Conservation (phyloP, 2,329 filamentous ascomycete species). For the Ophiostoma quercus region DNA sequence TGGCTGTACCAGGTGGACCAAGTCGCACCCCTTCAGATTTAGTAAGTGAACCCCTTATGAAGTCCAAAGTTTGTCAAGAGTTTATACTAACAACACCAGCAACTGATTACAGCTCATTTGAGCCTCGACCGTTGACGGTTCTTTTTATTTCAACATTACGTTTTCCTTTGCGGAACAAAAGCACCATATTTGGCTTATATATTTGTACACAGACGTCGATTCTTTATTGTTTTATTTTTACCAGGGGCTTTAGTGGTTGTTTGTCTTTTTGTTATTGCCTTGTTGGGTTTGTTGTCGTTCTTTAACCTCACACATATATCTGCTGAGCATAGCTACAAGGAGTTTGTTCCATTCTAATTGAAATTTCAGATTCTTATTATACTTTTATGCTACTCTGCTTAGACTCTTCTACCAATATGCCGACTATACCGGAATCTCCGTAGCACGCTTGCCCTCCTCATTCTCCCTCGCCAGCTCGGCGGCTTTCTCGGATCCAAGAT, state of each 20-base stretch:
- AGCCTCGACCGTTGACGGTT: not conserved
- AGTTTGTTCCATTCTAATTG: not conserved
- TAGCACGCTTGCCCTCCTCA: not conserved
- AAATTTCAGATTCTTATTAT: too few relatives aligned
- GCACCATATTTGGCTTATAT: not conserved
- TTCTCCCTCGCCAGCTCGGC: not conserved
- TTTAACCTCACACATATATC: not conserved
- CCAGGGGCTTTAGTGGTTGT: not conserved
- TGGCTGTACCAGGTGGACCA: conserved; percentile 97
- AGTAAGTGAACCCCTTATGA: conserved; percentile 36
- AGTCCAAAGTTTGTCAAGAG: not conserved
- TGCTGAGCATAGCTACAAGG: not conserved
- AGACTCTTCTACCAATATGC: not conserved
- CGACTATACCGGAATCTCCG: not conserved
- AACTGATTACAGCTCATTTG: not conserved
- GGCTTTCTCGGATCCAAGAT: not conserved
- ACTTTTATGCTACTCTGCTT: not conserved
- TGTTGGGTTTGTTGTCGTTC: not conserved
- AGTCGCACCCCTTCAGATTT: conserved; percentile 93
- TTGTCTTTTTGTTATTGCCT: not conserved
- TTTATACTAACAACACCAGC: not conserved
- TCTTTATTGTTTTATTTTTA: not conserved
- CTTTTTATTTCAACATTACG: not conserved
- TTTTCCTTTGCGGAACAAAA: not conserved
- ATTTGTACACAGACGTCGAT: not conserved